These are phyloP conservation scores for Scutellaria galericulata DNA, from an alignment of 257 asterid genomes.

Conservation along the genomic window DNA sequence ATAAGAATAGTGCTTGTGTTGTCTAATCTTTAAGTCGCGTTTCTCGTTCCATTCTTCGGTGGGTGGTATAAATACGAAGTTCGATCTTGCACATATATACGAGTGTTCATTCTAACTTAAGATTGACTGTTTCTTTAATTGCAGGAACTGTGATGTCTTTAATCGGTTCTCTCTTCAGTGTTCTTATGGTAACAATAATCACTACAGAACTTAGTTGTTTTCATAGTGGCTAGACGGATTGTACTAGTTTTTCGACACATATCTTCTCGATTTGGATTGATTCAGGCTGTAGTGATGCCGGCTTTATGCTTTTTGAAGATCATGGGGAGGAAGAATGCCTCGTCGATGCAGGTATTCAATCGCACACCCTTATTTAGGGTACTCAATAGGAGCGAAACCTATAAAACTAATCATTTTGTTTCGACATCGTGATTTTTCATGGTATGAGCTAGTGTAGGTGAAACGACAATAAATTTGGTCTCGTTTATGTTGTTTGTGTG, in stretches of 20 bases:
- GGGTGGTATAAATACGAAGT: slow-evolving; percentile 21
- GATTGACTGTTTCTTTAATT: not conserved
- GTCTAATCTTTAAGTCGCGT: slow-evolving; percentile 75
- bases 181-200: slow-evolving; percentile 66
- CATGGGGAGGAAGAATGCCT: slow-evolving; percentile 59
- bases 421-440: too few relatives aligned
- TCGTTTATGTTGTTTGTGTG: not conserved
- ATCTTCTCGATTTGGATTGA: not conserved
- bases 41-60: slow-evolving; percentile 84
- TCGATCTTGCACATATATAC: too few relatives aligned
- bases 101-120: too few relatives aligned
- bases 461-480: too few relatives aligned
- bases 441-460: too few relatives aligned
- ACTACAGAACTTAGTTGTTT: not conserved
- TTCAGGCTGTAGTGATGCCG: slow-evolving; percentile 59
- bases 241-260: not conserved
- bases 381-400: not conserved
- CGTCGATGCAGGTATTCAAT: slow-evolving; percentile 61
- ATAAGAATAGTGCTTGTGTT: slow-evolving; percentile 62
- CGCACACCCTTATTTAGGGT: too few relatives aligned
- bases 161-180: slow-evolving; percentile 79
- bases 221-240: not conserved
- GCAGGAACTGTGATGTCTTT: slow-evolving; percentile 87
- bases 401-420: too few relatives aligned
- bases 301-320: slow-evolving; percentile 78